These are phyloP conservation scores for Nothophaeocryptopus gaeumannii DNA, from an alignment of 2,329 filamentous ascomycete genomes.

Conservation along the genomic window DNA sequence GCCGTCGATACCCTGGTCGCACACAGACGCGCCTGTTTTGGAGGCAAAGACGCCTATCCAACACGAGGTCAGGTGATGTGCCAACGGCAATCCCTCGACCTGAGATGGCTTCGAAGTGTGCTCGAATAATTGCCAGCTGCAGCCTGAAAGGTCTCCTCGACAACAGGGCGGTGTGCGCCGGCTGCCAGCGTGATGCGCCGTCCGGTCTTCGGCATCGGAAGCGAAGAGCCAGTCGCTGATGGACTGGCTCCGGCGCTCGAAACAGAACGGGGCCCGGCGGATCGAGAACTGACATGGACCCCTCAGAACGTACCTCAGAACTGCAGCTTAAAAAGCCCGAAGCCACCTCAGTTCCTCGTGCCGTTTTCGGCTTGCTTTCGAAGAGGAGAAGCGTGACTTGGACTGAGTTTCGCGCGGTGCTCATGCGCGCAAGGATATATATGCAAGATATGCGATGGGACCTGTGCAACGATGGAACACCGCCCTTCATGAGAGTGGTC, in stretches of 20 bases:
- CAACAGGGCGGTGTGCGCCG: conserved; percentile 6
- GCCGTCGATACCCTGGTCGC: too few relatives aligned
- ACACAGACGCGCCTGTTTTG: too few relatives aligned
- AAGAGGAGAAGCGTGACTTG: too few relatives aligned
- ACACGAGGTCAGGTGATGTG: background rate
- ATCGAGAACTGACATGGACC: background rate
- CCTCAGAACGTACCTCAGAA: conserved; percentile 9
- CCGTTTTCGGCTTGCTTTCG: conserved; percentile 4
- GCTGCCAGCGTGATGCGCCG: conserved; percentile 2
- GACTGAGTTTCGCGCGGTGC: background rate
- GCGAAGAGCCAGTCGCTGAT: conserved; percentile 8
- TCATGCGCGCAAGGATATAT: conserved; percentile 8
- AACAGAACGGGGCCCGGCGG: too few relatives aligned
- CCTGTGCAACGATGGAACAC: conserved; percentile 5
- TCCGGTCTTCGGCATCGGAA: conserved; percentile 6
- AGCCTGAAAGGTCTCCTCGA: background rate
- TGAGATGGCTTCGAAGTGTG: background rate
- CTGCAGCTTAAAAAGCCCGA: conserved; percentile 1
- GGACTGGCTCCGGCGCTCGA: too few relatives aligned
- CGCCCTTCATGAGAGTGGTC: background rate
- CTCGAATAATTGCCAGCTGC: too few relatives aligned
- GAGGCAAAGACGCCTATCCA: too few relatives aligned
- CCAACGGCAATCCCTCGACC: background rate
- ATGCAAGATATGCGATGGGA: conserved; percentile 2
- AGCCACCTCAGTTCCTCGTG: conserved; percentile 7